A percentile compares a stretch with the other conserved stretches of the same genome.
Conservation (phyloP, 768 basidiomycete species). For the Xerocomellus dryophilus region DNA sequence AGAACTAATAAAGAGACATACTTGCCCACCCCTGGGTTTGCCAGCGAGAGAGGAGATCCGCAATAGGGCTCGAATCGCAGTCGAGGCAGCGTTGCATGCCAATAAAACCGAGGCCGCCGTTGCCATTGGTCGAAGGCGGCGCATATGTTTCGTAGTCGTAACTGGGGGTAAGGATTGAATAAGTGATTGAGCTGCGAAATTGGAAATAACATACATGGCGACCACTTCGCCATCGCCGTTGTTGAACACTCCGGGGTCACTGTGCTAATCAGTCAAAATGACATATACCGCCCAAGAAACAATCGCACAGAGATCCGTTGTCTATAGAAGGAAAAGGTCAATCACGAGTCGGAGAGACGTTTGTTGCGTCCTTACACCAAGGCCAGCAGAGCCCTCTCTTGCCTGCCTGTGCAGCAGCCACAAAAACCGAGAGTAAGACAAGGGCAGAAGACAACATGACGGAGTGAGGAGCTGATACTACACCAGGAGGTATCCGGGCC, state of each 20-base stretch:
- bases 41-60: conserved; percentile 32
- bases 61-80: conserved; percentile 37
- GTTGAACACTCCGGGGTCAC: conserved; percentile 31
- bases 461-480: not conserved
- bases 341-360: not conserved
- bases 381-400: conserved; percentile 40
- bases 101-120: conserved; percentile 37
- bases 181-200: not conserved
- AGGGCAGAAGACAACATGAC: conserved; percentile 22
- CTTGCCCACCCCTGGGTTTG: conserved; percentile 32
- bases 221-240: conserved; percentile 35
- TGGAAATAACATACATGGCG: conserved; percentile 26
- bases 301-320: conserved; percentile 31
- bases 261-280: conserved; percentile 10
- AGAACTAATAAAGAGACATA: conserved; percentile 9
- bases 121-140: conserved; percentile 35
- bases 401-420: conserved; percentile 28
- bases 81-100: conserved; percentile 40
- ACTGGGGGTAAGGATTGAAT: conserved; percentile 11
- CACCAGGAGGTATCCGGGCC: not conserved
- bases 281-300: not conserved
- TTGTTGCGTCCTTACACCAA: conserved; percentile 24
- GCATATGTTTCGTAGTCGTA: conserved; percentile 39
- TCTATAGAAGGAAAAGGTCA: conserved; percentile 14
- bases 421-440: conserved; percentile 18